Evolutionary conservation across 441 rosid species (phyloP).

Genomic region (Eugenia klotzschiana): DNA sequence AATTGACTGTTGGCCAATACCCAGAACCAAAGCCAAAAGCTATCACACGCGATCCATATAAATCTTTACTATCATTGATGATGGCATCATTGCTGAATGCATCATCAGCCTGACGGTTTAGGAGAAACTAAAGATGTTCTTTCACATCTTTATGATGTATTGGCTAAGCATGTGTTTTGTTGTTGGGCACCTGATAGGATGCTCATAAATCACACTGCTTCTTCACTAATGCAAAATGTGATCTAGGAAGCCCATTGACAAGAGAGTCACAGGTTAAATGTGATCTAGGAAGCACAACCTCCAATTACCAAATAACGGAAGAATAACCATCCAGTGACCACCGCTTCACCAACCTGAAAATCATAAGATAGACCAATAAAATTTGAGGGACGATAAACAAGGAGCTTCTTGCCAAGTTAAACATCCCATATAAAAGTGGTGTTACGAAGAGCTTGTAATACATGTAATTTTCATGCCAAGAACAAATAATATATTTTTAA

Average conservation of each 20-base stretch:
- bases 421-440: not conserved
- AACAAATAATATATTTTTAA: not conserved
- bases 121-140: not conserved
- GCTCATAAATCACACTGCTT: not conserved
- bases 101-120: not conserved
- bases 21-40: not conserved
- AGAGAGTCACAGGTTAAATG: not conserved
- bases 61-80: not conserved
- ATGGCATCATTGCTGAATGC: not conserved
- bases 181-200: not conserved
- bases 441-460: not conserved
- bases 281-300: conserved; percentile 32
- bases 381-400: not conserved
- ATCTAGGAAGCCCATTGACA: not conserved
- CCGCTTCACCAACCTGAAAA: conserved; percentile 89
- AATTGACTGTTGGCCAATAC: not conserved
- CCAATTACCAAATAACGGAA: conserved; percentile 97
- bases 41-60: not conserved
- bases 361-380: not conserved
- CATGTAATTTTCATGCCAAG: not conserved
- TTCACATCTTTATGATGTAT: not conserved
- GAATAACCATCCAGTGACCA: conserved; percentile 94
- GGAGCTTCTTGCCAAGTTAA: not conserved
- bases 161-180: not conserved
- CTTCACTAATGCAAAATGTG: not conserved